Base-by-base conservation (phyloP, 106 monocot species). In the Agapanthus africanus region DNA sequence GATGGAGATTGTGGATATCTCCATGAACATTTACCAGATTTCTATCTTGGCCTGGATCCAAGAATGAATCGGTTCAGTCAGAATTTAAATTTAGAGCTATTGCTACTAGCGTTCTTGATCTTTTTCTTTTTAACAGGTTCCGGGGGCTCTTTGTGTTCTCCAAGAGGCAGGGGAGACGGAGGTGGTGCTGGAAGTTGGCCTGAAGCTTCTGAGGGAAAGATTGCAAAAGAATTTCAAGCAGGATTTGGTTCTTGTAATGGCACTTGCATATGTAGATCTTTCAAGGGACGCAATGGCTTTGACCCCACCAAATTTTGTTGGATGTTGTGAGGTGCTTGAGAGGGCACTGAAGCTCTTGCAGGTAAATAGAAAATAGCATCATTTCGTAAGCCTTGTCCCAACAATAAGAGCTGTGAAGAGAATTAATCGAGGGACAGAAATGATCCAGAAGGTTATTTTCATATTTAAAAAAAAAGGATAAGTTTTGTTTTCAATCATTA, bases 171-270 rank as follows among this genome's bases (percentile, higher is more conserved):
- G 97, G 35, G 89, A 97, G 65, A 65, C 86, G 2, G 79, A 85
- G 22, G 67, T 77, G 27, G 92, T 97, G 19, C 78, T 97, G 9
- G 68, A 70, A 70, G 80, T 78, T 28, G 97, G 97, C 4, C 70
- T 56, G n/a, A 56, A 66, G 18, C 78, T 88, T 3, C 59, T 95
- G 50, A 54, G 27, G 11, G 95, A 95, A 63, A 62, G 80, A 60
- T 75, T 88, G 19, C 82, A 88, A 18, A 95, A 95, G 78, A 62
- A 74, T 14, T 91, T 91, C 71, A 95, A 95, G 78, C 85, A 88
- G 66, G 95, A 95, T 70, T 78, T 95, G 47, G 91, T 91, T 46
- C 79, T 95, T 8, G 91, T 83, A 8, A 95, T 95, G 95, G 79
- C 79, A 3, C 80, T 97, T 30, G 84, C 97, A 19, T 92, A 83